Conservation (phyloP, 1,139 yeast species). For the Saccharomyces hybrid region DNA sequence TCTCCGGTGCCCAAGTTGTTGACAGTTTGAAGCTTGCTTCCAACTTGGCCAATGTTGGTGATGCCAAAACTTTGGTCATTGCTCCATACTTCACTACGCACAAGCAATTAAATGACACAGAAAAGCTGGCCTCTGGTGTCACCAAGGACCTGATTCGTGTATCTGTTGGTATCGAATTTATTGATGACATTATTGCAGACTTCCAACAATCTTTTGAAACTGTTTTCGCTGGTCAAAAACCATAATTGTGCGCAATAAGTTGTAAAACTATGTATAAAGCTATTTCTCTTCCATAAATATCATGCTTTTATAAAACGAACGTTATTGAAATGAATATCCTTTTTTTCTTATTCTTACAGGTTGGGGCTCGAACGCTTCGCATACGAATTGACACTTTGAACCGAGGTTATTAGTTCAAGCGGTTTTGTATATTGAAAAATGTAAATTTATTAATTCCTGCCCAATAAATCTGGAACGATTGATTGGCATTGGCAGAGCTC, state of each 20-base stretch:
- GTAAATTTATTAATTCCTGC: too few species aligned
- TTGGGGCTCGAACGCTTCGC: not conserved
- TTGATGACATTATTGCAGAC: constrained; percentile 82
- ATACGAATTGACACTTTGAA: too few species aligned
- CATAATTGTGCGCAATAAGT: constrained; percentile 4
- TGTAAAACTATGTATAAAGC: constrained; percentile 2
- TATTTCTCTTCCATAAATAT: not conserved
- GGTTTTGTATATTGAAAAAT: too few species aligned
- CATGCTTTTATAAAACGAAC: not conserved
- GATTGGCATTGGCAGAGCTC: too few species aligned
- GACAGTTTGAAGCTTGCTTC: constrained; percentile 78
- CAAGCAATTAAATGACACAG: constrained; percentile 78
- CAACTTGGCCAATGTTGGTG: constrained; percentile 94
- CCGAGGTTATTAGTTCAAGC: too few species aligned
- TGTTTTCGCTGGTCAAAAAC: constrained; percentile 35
- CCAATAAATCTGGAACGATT: too few species aligned
- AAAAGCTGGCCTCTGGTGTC: constrained; percentile 76
- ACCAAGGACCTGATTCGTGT: constrained; percentile 81
- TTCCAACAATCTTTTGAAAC: constrained; percentile 70
- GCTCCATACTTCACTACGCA: constrained; percentile 96
- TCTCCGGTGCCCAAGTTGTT: constrained; percentile 74
- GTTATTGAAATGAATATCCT: not conserved
- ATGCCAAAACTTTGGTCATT: constrained; percentile 85
- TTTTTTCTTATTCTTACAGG: not conserved
- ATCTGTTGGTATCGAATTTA: constrained; percentile 81